These are phyloP conservation scores for Anthracocystis walkeri DNA, from an alignment of 1,284 basidiomycete genomes.

Conservation along the genomic window DNA sequence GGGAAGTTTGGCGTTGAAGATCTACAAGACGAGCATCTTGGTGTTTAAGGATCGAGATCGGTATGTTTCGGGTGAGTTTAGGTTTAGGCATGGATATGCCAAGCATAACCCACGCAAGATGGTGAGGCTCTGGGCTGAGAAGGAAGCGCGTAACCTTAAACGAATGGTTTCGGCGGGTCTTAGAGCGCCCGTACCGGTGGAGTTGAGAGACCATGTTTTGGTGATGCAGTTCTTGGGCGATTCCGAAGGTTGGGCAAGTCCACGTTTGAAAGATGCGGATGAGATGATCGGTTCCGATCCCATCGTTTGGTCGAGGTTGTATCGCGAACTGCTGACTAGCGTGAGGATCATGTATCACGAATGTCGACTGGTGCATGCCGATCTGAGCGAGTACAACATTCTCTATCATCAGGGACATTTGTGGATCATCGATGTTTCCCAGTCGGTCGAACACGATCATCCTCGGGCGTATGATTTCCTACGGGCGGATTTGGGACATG, in stretches of 20 bases:
- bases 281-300: constrained; percentile 48
- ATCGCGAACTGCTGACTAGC: constrained; percentile 82
- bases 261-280: constrained; percentile 65
- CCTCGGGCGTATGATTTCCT: constrained; percentile 88
- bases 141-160: constrained; percentile 95
- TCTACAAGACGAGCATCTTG: constrained; percentile 98
- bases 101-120: constrained; percentile 96
- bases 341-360: constrained; percentile 87
- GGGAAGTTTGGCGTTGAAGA: constrained; percentile 79
- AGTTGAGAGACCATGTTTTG: constrained; percentile 95
- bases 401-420: constrained; percentile 80
- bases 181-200: constrained; percentile 86
- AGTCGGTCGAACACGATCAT: constrained; percentile 98
- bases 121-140: constrained; percentile 98
- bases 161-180: constrained; percentile 85
- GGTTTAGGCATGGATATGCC: constrained; percentile 92
- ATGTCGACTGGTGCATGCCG: constrained; percentile 95
- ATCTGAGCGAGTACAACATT: constrained; percentile 98
- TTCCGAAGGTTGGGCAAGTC: constrained; percentile 63
- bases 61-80: constrained; percentile 89
- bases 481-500: constrained; percentile 88
- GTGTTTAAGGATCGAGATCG: constrained; percentile 96
- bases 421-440: constrained; percentile 97
- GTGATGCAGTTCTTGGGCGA: constrained; percentile 92
- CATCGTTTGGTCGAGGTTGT: constrained; percentile 72